Conservation (phyloP, 495 filamentous ascomycete species). For the Copromyces sp. region DNA sequence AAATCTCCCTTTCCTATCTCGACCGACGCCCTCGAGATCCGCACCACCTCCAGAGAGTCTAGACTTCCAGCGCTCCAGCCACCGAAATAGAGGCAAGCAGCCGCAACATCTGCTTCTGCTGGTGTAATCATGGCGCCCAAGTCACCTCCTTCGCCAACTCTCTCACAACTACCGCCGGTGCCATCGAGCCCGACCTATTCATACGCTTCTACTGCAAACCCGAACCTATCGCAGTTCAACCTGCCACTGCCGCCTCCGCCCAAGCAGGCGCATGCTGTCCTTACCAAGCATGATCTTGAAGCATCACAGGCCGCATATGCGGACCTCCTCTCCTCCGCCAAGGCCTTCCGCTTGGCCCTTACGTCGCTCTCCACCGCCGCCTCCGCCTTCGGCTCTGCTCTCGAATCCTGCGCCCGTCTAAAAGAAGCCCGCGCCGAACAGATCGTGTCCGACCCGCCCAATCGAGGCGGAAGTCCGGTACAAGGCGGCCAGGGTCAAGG, state of each 20-base stretch:
- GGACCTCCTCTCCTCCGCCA: constrained; percentile 48
- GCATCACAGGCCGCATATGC: constrained; percentile 48
- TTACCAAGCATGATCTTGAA: constrained; percentile 51
- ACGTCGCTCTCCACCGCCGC: constrained; percentile 46
- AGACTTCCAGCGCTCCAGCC: background rate
- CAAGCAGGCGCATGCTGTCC: constrained; percentile 41
- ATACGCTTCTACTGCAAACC: constrained; percentile 50
- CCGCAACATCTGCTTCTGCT: background rate
- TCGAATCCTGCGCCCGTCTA: constrained; percentile 54
- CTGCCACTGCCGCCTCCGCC: constrained; percentile 49
- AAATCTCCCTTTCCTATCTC: background rate
- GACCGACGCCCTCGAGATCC: background rate
- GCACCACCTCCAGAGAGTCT: background rate
- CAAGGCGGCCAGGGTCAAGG: background rate
- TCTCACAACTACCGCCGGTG: constrained; percentile 40
- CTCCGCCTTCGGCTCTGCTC: constrained; percentile 48
- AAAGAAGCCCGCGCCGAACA: constrained; percentile 47
- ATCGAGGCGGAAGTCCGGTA: background rate
- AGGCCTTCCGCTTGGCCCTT: constrained; percentile 49
- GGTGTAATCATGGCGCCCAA: constrained; percentile 13
- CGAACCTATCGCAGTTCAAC: constrained; percentile 41
- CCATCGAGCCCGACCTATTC: constrained; percentile 50
- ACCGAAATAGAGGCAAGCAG: background rate
- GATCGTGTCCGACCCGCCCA: constrained; percentile 7
- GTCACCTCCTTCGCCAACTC: constrained; percentile 34